phyloP scores from a whole-genome alignment of 2,329 filamentous ascomycete genomes.

The Helicocarpus griseus region DNA sequence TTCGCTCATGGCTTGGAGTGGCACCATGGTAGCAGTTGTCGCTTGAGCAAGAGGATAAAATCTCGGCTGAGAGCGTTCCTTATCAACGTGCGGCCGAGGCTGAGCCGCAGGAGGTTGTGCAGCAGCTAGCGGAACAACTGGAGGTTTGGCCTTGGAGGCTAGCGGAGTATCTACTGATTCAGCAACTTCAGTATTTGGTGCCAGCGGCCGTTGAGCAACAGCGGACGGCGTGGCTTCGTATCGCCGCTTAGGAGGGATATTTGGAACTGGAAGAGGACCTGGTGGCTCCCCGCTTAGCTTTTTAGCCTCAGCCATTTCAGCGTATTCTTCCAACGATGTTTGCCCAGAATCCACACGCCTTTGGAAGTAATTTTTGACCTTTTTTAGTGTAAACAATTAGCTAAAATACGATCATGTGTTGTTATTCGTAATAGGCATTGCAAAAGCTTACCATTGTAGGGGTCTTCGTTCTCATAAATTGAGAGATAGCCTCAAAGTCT shows the following conservation, averaged over 20 bases:
- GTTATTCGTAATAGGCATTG: not conserved
- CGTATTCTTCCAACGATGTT: conserved; percentile 35
- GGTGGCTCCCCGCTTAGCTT: conserved; percentile 36
- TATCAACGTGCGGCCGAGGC: conserved; percentile 23
- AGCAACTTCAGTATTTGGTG: conserved; percentile 31
- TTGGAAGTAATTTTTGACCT: conserved; percentile 43
- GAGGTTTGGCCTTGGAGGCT: conserved; percentile 22
- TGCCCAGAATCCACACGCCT: conserved; percentile 35
- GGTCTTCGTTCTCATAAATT: conserved; percentile 43
- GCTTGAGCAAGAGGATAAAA: conserved; percentile 34
- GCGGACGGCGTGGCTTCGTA: conserved; percentile 37
- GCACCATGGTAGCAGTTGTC: conserved; percentile 18
- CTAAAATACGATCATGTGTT: not conserved
- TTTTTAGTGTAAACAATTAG: not conserved
- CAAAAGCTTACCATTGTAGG: conserved; percentile 38
- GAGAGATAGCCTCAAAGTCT: conserved; percentile 40
- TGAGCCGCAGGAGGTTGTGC: conserved; percentile 25
- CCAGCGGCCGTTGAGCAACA: conserved; percentile 32
- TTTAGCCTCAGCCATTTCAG: conserved; percentile 34
- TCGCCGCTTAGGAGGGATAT: conserved; percentile 37
- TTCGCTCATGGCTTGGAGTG: conserved; percentile 22
- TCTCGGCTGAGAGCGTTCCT: conserved; percentile 24
- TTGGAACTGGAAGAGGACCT: conserved; percentile 34
- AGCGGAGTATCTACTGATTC: conserved; percentile 24
- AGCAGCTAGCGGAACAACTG: conserved; percentile 17